Conservation (phyloP, 768 basidiomycete species). For the Suillus tomentosus region DNA sequence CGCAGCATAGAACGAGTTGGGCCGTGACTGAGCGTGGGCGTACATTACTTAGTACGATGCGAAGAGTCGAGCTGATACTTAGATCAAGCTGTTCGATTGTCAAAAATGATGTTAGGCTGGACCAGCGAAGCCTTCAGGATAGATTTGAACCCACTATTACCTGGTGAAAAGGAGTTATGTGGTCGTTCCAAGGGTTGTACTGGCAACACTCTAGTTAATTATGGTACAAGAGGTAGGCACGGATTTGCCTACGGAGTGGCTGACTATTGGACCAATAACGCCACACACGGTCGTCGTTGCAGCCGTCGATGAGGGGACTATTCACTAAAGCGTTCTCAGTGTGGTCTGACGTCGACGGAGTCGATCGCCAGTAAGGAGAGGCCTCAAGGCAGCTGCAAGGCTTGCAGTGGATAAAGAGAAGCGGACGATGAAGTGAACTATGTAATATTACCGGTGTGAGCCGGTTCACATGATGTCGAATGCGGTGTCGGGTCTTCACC, state of each 20-base stretch:
- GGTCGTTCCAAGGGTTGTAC: not conserved
- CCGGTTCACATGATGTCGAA: constrained; percentile 1
- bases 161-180: not conserved
- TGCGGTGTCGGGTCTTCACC: constrained; percentile 1
- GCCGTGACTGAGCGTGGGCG: constrained; percentile 36
- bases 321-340: not conserved
- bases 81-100: constrained; percentile 2
- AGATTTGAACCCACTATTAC: not conserved
- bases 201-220: constrained; percentile 2
- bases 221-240: not conserved
- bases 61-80: not conserved
- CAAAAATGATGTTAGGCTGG: not conserved
- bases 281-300: constrained; percentile 6
- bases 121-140: not conserved
- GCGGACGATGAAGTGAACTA: not conserved
- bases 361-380: constrained; percentile 7
- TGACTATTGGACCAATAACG: constrained; percentile 7
- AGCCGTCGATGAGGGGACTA: not conserved
- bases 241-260: not conserved
- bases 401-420: constrained; percentile 4
- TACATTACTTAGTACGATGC: constrained; percentile 24
- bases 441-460: not conserved
- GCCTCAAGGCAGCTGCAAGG: constrained; percentile 5
- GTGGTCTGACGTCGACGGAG: constrained; percentile 5
- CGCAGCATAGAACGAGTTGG: constrained; percentile 37